Evolutionary conservation across 2,329 filamentous ascomycete species (phyloP).

Genomic region (Zymoseptoria tritici): DNA sequence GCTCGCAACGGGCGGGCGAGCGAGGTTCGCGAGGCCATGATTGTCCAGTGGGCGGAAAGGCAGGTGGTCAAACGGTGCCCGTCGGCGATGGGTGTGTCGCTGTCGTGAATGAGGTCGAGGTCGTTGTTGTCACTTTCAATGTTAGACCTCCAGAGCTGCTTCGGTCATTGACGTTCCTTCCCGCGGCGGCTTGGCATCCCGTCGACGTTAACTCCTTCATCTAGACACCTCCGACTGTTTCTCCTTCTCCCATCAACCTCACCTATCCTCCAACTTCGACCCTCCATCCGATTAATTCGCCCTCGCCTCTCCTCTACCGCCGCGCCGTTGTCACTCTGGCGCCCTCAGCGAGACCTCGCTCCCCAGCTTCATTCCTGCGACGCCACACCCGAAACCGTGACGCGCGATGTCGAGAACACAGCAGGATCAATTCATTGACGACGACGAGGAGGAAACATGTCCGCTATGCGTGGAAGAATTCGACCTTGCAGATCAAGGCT

Average conservation of each 20-base stretch:
- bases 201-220: background rate
- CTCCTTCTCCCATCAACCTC: background rate
- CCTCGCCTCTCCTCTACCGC: background rate
- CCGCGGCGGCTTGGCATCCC: no score
- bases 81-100: background rate
- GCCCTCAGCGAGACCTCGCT: constrained; percentile 4
- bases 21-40: constrained; percentile 11
- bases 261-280: background rate
- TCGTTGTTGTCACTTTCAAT: background rate
- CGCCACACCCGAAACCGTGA: constrained; percentile 16
- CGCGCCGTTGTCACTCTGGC: background rate
- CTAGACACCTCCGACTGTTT: background rate
- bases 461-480: constrained; percentile 98
- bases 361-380: constrained; percentile 3
- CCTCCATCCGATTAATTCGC: background rate
- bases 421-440: constrained; percentile 49
- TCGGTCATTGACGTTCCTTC: no score
- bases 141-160: no score
- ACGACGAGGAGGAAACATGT: constrained; percentile 54
- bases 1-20: constrained; percentile 8
- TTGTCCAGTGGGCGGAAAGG: background rate
- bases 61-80: background rate
- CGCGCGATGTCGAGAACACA: constrained; percentile 41
- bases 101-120: background rate
- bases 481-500: constrained; percentile 94